Conservation (phyloP, 345 rosid species). For the Noccaea bulbosa region DNA sequence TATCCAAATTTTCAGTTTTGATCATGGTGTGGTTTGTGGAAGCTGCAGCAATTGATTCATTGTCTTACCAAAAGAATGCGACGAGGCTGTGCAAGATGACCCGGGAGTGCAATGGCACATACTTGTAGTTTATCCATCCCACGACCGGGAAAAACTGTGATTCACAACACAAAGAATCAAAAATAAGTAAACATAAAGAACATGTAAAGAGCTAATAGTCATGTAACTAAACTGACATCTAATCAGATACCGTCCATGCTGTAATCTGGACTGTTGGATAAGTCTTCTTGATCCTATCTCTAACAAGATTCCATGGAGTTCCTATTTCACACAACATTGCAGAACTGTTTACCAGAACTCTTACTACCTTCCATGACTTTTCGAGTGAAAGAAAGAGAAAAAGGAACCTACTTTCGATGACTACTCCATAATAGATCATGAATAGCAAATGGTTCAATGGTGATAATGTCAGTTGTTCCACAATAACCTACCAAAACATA, state of each 20-base stretch:
- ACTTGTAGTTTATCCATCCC: slow-evolving; percentile 91
- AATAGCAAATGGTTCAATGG: slow-evolving; percentile 88
- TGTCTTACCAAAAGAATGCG: slow-evolving; percentile 75
- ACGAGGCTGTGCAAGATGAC: slow-evolving; percentile 77
- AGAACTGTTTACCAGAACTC: neutral
- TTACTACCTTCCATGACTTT: neutral
- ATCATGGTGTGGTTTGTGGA: neutral
- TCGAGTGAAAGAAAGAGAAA: neutral
- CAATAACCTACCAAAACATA: slow-evolving; percentile 55
- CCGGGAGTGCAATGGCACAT: slow-evolving; percentile 79
- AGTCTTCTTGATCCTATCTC: slow-evolving; percentile 70
- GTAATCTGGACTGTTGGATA: slow-evolving; percentile 74
- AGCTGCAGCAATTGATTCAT: slow-evolving; percentile 17
- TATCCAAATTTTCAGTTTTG: neutral
- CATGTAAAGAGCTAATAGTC: slow-evolving; percentile 1
- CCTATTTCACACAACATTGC: slow-evolving; percentile 56
- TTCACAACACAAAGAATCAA: slow-evolving; percentile 15
- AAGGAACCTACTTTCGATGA: slow-evolving; percentile 64
- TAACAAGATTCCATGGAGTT: slow-evolving; percentile 80
- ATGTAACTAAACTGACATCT: slow-evolving; percentile 3
- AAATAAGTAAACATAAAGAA: neutral
- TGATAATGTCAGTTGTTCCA: slow-evolving; percentile 86
- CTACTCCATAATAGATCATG: slow-evolving; percentile 78
- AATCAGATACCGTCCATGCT: slow-evolving; percentile 74
- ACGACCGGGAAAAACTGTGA: slow-evolving; percentile 88